phyloP scores from a whole-genome alignment of 2,329 filamentous ascomycete species.

The Fusarium protoensiforme region DNA sequence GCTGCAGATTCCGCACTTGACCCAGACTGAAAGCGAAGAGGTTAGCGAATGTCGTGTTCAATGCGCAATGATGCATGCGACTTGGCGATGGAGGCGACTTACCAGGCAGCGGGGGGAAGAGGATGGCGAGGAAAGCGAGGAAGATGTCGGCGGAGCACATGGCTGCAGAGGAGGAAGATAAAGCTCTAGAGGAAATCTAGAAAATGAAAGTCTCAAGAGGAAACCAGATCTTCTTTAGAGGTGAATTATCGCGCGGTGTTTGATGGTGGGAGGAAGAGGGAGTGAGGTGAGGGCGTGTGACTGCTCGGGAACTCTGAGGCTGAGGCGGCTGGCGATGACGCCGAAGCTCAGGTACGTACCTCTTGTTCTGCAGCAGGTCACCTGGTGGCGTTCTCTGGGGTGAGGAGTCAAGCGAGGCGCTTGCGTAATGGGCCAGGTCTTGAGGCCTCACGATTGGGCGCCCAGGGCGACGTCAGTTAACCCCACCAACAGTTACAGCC shows the following conservation, averaged over 20 bases:
- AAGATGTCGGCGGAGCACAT: constrained; percentile 73
- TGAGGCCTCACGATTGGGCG: constrained; percentile 13
- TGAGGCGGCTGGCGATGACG: constrained; percentile 35
- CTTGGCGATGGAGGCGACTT: constrained; percentile 45
- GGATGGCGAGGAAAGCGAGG: constrained; percentile 70
- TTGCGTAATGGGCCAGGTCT: constrained; percentile 34
- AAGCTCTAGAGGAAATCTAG: neutral
- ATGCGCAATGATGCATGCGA: neutral
- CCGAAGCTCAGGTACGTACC: constrained; percentile 15
- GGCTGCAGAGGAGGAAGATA: constrained; percentile 4
- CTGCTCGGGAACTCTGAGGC: constrained; percentile 21
- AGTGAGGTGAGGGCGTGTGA: constrained; percentile 25
- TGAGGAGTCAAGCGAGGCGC: constrained; percentile 21
- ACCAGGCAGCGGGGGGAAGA: constrained; percentile 75
- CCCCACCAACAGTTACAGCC: constrained; percentile 17
- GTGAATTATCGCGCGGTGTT: constrained; percentile 14
- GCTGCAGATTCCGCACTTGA: constrained; percentile 93
- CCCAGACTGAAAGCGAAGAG: constrained; percentile 76
- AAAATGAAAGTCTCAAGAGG: neutral
- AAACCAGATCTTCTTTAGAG: neutral
- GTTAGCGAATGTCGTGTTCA: constrained; percentile 17
- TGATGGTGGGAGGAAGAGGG: constrained; percentile 12
- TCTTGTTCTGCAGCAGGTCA: constrained; percentile 21
- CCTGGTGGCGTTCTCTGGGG: constrained; percentile 29
- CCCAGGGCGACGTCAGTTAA: constrained; percentile 5